Conservation (phyloP, 208 protist genomes). For the Trypanosomatidae sp. region DNA sequence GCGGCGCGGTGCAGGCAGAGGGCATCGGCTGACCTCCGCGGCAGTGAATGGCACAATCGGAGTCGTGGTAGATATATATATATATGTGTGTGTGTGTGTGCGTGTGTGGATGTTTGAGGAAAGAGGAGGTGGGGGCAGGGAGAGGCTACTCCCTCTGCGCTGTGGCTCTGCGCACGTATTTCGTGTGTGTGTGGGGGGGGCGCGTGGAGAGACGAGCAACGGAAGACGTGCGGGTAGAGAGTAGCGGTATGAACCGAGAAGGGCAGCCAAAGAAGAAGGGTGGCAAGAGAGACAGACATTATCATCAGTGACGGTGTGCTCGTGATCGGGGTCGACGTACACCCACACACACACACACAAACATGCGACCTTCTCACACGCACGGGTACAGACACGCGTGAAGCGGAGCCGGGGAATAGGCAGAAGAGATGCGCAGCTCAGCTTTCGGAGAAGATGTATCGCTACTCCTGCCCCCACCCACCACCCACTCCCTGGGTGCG, state of each 20-base stretch:
- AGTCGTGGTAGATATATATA: not conserved
- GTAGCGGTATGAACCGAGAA: not conserved
- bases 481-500: not conserved
- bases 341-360: not conserved
- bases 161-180: not conserved
- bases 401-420: not conserved
- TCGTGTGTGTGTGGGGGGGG: not conserved
- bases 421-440: not conserved
- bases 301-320: not conserved
- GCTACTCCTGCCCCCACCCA: not conserved
- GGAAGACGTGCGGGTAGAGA: not conserved
- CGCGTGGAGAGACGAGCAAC: not conserved
- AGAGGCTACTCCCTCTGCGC: not conserved
- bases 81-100: not conserved
- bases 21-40: slow-evolving; percentile 2
- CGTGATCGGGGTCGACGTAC: not conserved
- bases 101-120: not conserved
- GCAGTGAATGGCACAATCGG: not conserved
- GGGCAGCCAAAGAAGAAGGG: too few species aligned
- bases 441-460: not conserved
- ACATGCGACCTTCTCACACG: not conserved
- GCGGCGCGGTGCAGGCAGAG: slow-evolving; percentile 5
- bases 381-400: not conserved
- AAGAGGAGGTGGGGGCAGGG: not conserved
- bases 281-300: not conserved